Evolutionary conservation across 2,329 filamentous ascomycete genomes (phyloP), one percentile per base, ranked within the genome.

Genomic region (Alternaria sp.): DNA sequence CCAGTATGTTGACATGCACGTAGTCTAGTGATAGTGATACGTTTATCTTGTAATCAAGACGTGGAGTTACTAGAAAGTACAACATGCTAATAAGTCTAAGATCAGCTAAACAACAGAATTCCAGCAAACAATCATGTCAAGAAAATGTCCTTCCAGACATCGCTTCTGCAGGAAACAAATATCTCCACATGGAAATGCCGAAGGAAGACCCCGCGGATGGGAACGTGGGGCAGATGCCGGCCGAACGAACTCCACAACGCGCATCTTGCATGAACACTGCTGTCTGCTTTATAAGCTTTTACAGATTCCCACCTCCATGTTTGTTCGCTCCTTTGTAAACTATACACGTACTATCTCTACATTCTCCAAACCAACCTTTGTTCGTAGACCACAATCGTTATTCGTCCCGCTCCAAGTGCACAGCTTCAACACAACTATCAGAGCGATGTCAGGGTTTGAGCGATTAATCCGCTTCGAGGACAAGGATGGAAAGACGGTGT

Each of bases 381-480:
- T 23, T 9, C 21, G 24, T 7, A 42, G 23, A 33, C 23, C 37
- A 29, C 24, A 44, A 42, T 39, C 23, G 3, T n/a, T 26, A 5
- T 48, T 36, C 1, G 23, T 34, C 9, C 21, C 9, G 23, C 13
- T 7, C 5, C 44, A 9, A 34, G 21, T 48, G 24, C 41, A 31
- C 4, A 44, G 24, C 17, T 58, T 52, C 31, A 54, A 23, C 51
- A 51, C 45, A 54, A 58, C 45, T 4, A 39, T 28, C 50, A 48
- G n/a, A 55, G 56, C 37, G 13, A 71, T 70, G 69, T 57, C 68
- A 26, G 41, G 66, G 8, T 77, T 77, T 51, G 70, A 76, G 42
- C 65, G 74, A 24, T 56, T 78, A 41, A 73, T 78, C 17, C 65
- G 75, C 1, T 78, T 78, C 51, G 56, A 70, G 33, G 66, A 61